Evolutionary conservation across 2,329 filamentous ascomycete genomes (phyloP).

Genomic region (Aureobasidium sp.): DNA sequence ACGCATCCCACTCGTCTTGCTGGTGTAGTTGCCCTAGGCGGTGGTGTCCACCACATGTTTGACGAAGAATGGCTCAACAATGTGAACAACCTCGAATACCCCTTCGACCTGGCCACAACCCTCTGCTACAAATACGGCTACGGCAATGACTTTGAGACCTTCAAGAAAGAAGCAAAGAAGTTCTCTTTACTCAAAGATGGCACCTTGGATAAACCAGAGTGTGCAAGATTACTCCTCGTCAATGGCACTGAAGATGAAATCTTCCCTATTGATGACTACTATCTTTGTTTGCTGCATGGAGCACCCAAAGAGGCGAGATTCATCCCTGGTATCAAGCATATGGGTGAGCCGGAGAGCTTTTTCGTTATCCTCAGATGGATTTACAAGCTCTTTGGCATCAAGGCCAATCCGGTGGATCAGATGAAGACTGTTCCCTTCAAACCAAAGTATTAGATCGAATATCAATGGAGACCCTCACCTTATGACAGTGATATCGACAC

Average conservation of each 20-base stretch:
- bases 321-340: slow-evolving; percentile 38
- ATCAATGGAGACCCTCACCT: too few relatives aligned
- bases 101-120: slow-evolving; percentile 48
- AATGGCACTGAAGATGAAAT: slow-evolving; percentile 54
- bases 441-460: slow-evolving; percentile 33
- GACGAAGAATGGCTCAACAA: slow-evolving; percentile 45
- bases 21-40: slow-evolving; percentile 47
- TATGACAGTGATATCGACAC: too few relatives aligned
- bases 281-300: slow-evolving; percentile 46
- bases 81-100: slow-evolving; percentile 51
- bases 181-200: slow-evolving; percentile 50
- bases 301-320: slow-evolving; percentile 45
- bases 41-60: slow-evolving; percentile 53
- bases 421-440: slow-evolving; percentile 41
- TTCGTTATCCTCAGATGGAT: slow-evolving; percentile 42
- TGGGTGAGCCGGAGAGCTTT: slow-evolving; percentile 45
- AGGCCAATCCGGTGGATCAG: slow-evolving; percentile 35
- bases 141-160: slow-evolving; percentile 32
- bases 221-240: slow-evolving; percentile 45
- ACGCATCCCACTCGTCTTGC: slow-evolving; percentile 46
- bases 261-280: slow-evolving; percentile 54
- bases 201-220: slow-evolving; percentile 43
- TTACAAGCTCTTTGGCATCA: slow-evolving; percentile 39
- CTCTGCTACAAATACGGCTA: slow-evolving; percentile 44
- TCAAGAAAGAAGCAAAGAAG: slow-evolving; percentile 42